phyloP scores from a whole-genome alignment of 2,329 filamentous ascomycete species.

The Trichophyton equinum region DNA sequence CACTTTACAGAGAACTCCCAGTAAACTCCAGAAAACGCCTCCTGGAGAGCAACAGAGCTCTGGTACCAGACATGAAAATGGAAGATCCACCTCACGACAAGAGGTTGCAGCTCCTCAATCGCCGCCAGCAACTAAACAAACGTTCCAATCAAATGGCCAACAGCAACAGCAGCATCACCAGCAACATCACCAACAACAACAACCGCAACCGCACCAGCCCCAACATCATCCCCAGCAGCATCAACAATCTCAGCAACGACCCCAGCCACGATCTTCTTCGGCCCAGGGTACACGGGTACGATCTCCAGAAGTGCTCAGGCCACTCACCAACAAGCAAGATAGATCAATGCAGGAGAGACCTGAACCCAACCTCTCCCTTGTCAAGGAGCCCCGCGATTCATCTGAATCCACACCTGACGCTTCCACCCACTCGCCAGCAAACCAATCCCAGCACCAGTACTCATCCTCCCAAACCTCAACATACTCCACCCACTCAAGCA shows the following conservation, averaged over 20 bases:
- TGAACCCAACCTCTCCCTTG: not conserved
- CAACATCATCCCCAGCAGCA: not conserved
- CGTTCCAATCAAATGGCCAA: not conserved
- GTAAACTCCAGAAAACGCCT: conserved; percentile 61
- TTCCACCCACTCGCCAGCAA: not conserved
- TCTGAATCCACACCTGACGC: not conserved
- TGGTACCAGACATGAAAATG: conserved; percentile 4
- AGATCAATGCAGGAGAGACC: not conserved
- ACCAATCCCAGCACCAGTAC: not conserved
- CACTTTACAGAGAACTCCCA: conserved; percentile 43
- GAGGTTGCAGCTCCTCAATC: not conserved
- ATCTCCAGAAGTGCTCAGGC: conserved; percentile 1
- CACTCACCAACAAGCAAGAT: not conserved
- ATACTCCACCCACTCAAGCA: not conserved
- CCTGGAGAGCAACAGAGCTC: conserved; percentile 40
- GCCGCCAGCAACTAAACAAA: not conserved
- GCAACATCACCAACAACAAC: not conserved
- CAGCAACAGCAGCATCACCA: not conserved
- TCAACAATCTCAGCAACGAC: not conserved
- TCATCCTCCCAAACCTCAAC: not conserved
- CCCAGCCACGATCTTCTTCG: not conserved
- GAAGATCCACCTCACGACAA: conserved; percentile 6
- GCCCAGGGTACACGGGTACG: not conserved
- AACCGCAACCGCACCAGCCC: not conserved
- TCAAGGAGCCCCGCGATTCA: not conserved